Evolutionary conservation across 2,329 filamentous ascomycete species (phyloP).

Genomic region (Fusarium transvaalense): DNA sequence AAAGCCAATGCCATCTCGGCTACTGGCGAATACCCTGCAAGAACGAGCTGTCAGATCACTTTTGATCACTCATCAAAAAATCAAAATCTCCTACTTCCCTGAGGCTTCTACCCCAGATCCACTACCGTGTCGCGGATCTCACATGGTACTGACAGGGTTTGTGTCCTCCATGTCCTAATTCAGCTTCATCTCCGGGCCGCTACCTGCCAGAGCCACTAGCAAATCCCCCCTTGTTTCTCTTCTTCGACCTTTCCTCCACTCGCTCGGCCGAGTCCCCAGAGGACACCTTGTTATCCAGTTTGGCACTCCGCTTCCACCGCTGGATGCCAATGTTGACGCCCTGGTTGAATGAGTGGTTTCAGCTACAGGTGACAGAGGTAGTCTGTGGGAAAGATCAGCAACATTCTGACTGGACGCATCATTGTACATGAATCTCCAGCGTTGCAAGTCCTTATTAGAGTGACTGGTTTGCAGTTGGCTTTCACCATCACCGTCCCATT

Average conservation of each 20-base stretch:
- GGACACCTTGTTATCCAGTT: conserved; percentile 23
- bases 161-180: conserved; percentile 42
- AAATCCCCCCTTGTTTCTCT: conserved; percentile 7
- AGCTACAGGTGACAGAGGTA: conserved; percentile 40
- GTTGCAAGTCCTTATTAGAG: conserved; percentile 12
- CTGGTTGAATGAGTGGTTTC: conserved; percentile 39
- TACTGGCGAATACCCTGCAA: conserved; percentile 20
- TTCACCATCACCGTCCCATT: conserved; percentile 24
- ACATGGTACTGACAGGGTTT: conserved; percentile 36
- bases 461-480: conserved; percentile 17
- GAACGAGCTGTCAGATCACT: conserved; percentile 10
- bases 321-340: conserved; percentile 30
- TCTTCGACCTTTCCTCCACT: conserved; percentile 18
- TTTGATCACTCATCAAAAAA: conserved; percentile 34
- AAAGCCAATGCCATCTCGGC: conserved; percentile 23
- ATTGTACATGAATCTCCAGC: conserved; percentile 33
- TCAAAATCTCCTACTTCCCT: conserved; percentile 28
- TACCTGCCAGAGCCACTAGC: conserved; percentile 7
- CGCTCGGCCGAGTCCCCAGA: conserved; percentile 48
- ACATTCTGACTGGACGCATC: conserved; percentile 27
- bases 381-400: conserved; percentile 42
- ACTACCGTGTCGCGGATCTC: conserved; percentile 46
- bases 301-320: conserved; percentile 26
- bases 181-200: conserved; percentile 48
- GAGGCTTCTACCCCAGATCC: conserved; percentile 49